These are phyloP conservation scores for Colletotrichum musae DNA, from an alignment of 2,329 filamentous ascomycete species.

Conservation along the genomic window DNA sequence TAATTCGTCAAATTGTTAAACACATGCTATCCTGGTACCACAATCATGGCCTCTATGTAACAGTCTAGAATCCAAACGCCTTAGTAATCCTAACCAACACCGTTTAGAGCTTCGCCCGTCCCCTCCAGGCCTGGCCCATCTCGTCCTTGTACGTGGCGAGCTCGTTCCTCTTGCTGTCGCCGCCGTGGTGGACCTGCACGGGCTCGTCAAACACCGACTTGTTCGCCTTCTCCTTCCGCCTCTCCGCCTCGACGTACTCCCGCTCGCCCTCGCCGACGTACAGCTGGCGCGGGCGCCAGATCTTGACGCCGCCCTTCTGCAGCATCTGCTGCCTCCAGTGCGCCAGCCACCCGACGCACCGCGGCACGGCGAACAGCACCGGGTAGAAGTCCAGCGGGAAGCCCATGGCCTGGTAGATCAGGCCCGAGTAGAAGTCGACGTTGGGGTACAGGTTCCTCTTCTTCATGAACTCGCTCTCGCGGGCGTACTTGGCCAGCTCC, in stretches of 20 bases:
- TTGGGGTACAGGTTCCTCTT: conserved; percentile 65
- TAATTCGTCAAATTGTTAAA: conserved; percentile 9
- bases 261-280: conserved; percentile 62
- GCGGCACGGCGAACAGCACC: conserved; percentile 64
- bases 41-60: neutral
- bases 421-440: conserved; percentile 66
- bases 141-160: conserved; percentile 58
- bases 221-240: conserved; percentile 51
- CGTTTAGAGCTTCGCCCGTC: conserved; percentile 32
- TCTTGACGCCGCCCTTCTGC: conserved; percentile 62
- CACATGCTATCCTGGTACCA: conserved; percentile 14
- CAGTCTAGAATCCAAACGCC: conserved; percentile 14
- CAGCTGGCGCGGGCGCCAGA: conserved; percentile 64
- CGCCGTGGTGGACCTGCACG: conserved; percentile 55
- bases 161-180: conserved; percentile 58
- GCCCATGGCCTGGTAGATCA: conserved; percentile 68
- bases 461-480: conserved; percentile 63
- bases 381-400: conserved; percentile 68
- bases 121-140: conserved; percentile 46
- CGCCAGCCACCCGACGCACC: conserved; percentile 66
- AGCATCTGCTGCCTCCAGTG: conserved; percentile 68
- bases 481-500: conserved; percentile 60
- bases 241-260: conserved; percentile 57
- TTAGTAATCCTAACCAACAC: neutral
- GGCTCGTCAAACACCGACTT: conserved; percentile 53